phyloP scores from a whole-genome alignment of 2,329 filamentous ascomycete species.

The Aspergillus ustus region DNA sequence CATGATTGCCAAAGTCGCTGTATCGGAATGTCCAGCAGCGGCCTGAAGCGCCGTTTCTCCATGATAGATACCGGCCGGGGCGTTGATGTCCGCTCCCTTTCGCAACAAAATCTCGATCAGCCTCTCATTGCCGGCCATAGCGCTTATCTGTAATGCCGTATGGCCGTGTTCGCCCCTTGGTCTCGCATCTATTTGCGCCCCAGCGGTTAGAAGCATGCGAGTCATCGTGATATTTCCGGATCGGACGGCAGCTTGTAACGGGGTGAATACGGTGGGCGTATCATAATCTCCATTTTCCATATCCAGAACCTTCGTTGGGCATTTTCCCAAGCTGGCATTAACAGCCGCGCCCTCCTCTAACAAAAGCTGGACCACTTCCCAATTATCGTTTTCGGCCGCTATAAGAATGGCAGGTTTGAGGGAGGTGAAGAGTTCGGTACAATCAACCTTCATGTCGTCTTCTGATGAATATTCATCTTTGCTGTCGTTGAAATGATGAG shows the following conservation, averaged over 20 bases:
- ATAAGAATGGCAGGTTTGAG: conserved; percentile 25
- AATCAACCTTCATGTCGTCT: not conserved
- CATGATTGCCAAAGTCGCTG: conserved; percentile 14
- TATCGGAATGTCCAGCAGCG: conserved; percentile 22
- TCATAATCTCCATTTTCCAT: conserved; percentile 1
- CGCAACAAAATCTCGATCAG: conserved; percentile 29
- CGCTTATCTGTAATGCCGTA: conserved; percentile 33
- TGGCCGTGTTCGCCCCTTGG: conserved; percentile 18
- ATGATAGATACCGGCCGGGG: no score
- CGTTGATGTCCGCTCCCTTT: conserved; percentile 26
- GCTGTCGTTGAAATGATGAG: no score
- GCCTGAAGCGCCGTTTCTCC: no score
- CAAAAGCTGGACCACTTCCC: conserved; percentile 27
- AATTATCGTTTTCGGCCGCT: conserved; percentile 23
- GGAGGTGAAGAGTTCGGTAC: not conserved
- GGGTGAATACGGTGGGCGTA: conserved; percentile 16
- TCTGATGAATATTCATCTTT: not conserved
- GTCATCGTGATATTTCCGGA: conserved; percentile 24
- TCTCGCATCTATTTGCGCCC: conserved; percentile 24
- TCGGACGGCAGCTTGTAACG: conserved; percentile 24
- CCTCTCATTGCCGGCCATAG: conserved; percentile 22
- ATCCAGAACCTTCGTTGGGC: conserved; percentile 9
- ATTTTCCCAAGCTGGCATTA: conserved; percentile 22
- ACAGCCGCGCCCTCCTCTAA: conserved; percentile 28
- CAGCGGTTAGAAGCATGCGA: conserved; percentile 23